Base-by-base conservation (phyloP, 2,329 filamentous ascomycete species). In the Colletotrichum costaricense region DNA sequence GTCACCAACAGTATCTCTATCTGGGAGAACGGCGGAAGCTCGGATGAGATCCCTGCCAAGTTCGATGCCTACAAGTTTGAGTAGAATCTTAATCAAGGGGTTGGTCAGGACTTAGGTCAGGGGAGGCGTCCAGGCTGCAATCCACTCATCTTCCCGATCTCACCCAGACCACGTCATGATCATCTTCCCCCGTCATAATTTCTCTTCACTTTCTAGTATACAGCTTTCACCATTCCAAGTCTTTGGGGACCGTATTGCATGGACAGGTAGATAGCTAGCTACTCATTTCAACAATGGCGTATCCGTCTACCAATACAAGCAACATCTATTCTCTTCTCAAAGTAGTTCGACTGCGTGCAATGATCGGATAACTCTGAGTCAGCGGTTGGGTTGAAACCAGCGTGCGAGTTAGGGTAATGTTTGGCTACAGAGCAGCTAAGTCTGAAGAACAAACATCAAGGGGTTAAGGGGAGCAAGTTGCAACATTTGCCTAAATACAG, bases 371-470 rank as follows among this genome's bases (percentile, higher is more conserved):
- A 33, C 9, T 33, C 33, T 12, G 1, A 12, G 33, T 33, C 33
- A 0, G 33, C 11, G 11, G 0, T 33, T 33, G 1, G 9, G 1
- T 33, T 4, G 30, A 12, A 12, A 33, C 9, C 1, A 33, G 1
- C 11, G 9, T 12, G 33, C 33, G 33, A 33, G 9, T 12, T 33
- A 12, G 33, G 9, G 1, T 12, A 33, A 33, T 12, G 33, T 12
- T 33, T 33, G 33, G 33, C 33, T 33, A 12, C 33, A 33, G 30
- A 33, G 30, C 0, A 11, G 4, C 9, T 1, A 33, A 33, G 33
- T 33, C 0, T 11, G 33, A 33, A 33, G 33, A 1, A 33, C 33
- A 12, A 12, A 33, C 11, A 0, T 33, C 3, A 11, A 33, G 9
- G 33, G 33, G 33, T 1, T 1, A 33, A 8, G 11, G 0, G 33